Base-by-base conservation (phyloP, 805 yeast genomes). In the Barnettozyma californica region DNA sequence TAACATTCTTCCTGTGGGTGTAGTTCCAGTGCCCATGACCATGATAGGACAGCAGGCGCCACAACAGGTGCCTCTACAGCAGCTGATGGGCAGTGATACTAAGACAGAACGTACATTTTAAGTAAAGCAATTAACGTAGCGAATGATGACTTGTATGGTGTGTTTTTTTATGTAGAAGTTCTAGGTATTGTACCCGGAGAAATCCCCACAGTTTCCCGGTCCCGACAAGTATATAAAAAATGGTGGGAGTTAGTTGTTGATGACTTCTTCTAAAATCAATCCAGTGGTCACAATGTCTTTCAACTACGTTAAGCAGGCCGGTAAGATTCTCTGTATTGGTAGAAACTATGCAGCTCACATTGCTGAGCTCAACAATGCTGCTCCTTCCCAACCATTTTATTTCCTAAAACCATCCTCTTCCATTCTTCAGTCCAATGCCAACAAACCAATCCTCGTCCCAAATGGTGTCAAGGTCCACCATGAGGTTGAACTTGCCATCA, bases 321-420 rank as follows among this genome's bases (percentile, higher is more conserved):
- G 83, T 34, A 94, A 94, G 69, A 79, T 92, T 61, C 77, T 94
- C 16, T 94, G 99, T 67, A 92, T 94, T 56, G 99, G 99, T 41
- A 84, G 99, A 59, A 94, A 94, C 68, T 94, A 90, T 64, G 95
- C 89, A n/a, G 97, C 96, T 19, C 99, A 94, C 61, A 87, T 90
- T 63, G 78, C 84, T 53, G 99, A 94, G 66, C 73, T 94, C 49
- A 85, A 87, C 73, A 94, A 91, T 63, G 67, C 78, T 21, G 75
- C 78, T 19, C 98, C 99, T 2, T 70, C 74, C 33, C 87, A 83
- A 61, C 99, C 99, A 3, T 92, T 94, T 58, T 94, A 84, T 74
- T 94, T 94, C 65, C 69, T 91, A 55, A 94, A 94, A 68, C 99
- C 99, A 10, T 71, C 86, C 4, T 84, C 95, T 5, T 75, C 95